Conservation (phyloP, 1,284 basidiomycete genomes). For the Sanghuangporus weigelae region DNA sequence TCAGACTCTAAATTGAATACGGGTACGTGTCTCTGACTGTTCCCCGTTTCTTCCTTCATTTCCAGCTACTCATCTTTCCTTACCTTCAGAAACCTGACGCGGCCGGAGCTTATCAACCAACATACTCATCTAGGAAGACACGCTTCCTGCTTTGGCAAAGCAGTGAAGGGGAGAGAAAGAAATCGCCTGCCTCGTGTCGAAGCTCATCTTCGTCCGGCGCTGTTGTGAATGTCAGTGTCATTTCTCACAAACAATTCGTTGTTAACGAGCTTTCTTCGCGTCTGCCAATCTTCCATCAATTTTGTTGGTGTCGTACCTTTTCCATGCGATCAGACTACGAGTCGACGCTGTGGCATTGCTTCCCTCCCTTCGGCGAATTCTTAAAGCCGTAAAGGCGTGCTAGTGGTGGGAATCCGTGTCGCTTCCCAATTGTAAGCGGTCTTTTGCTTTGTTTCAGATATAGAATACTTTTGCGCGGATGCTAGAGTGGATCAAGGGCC, state of each 20-base stretch:
- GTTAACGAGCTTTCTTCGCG: background rate
- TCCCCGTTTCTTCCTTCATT: too few species aligned
- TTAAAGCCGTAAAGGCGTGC: background rate
- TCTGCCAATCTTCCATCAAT: background rate
- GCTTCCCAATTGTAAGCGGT: background rate
- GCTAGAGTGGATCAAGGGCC: too few species aligned
- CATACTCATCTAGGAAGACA: too few species aligned
- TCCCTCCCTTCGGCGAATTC: background rate
- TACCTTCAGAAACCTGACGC: too few species aligned
- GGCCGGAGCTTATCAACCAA: too few species aligned
- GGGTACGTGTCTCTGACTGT: too few species aligned
- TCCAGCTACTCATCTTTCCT: too few species aligned
- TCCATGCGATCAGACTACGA: background rate
- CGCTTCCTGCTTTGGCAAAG: too few species aligned
- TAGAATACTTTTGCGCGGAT: background rate
- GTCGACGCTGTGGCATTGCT: background rate
- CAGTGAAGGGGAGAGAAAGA: too few species aligned
- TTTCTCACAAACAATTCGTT: background rate
- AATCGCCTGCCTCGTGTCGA: background rate
- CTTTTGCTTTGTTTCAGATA: background rate
- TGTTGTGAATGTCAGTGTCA: background rate
- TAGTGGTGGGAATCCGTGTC: background rate
- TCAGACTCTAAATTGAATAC: too few species aligned
- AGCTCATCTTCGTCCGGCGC: background rate
- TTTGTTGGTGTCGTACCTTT: background rate